A percentile compares a stretch with the other conserved stretches of the same genome.
Conservation (phyloP, 345 rosid genomes). For the Aquilaria malaccensis region DNA sequence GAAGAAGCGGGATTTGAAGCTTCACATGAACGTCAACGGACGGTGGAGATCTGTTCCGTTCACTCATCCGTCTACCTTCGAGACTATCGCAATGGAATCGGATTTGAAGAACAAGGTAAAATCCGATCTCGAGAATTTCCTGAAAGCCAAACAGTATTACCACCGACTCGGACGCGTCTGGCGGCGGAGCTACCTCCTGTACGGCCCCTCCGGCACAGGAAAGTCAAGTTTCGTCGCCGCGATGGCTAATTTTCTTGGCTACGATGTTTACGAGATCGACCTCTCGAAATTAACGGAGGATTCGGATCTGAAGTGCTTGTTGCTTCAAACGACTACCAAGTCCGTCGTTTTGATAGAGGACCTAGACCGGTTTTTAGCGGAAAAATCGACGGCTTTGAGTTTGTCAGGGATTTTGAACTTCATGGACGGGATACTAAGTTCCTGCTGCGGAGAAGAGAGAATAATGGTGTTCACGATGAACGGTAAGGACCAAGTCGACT, state of each 20-base stretch:
- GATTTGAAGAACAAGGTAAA: constrained; percentile 60
- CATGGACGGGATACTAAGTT: constrained; percentile 58
- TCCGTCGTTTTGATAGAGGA: constrained; percentile 65
- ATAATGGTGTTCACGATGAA: constrained; percentile 75
- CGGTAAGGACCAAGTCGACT: constrained; percentile 50
- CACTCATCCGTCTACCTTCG: constrained; percentile 74
- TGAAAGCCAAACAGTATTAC: constrained; percentile 61
- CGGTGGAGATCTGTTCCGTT: constrained; percentile 82
- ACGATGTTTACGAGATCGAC: constrained; percentile 68
- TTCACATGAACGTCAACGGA: constrained; percentile 47
- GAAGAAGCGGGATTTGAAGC: constrained; percentile 43
- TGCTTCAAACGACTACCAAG: constrained; percentile 42
- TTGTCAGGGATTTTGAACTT: constrained; percentile 54
- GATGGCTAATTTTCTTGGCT: constrained; percentile 58
- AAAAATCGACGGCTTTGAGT: constrained; percentile 49
- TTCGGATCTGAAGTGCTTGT: constrained; percentile 49
- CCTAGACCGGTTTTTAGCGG: constrained; percentile 46
- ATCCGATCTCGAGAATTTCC: constrained; percentile 66
- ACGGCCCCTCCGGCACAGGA: constrained; percentile 82
- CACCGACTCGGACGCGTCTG: constrained; percentile 71
- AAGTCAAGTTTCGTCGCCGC: constrained; percentile 77
- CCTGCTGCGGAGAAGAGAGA: constrained; percentile 60
- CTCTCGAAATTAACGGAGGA: constrained; percentile 50
- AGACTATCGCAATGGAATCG: constrained; percentile 66
- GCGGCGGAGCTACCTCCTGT: constrained; percentile 66